These are phyloP conservation scores for Biscogniauxia marginata DNA, from an alignment of 2,329 filamentous ascomycete species.

Conservation along the genomic window DNA sequence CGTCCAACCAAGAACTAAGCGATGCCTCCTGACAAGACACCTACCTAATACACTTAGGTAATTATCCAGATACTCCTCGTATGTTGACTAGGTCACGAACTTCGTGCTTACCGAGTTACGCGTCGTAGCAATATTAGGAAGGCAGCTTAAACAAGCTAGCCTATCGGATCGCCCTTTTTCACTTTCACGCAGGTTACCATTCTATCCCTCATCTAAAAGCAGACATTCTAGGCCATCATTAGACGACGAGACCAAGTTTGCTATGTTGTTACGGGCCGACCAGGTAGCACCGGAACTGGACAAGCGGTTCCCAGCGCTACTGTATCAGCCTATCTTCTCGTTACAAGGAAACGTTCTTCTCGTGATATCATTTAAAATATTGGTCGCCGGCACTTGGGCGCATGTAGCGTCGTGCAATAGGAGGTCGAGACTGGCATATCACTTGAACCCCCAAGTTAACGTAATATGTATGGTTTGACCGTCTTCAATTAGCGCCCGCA, in stretches of 20 bases:
- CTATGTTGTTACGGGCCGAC: background rate
- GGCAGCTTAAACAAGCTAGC: slow-evolving; percentile 9
- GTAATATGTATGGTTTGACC: background rate
- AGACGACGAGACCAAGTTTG: background rate
- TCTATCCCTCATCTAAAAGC: background rate
- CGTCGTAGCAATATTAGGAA: slow-evolving; percentile 21
- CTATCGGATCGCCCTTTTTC: slow-evolving; percentile 1
- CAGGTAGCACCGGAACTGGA: background rate
- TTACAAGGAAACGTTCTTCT: background rate
- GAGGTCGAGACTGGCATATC: background rate
- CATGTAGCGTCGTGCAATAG: background rate
- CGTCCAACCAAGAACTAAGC: background rate
- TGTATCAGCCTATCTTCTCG: background rate
- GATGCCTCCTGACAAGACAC: background rate
- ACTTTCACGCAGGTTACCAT: background rate
- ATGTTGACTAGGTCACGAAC: slow-evolving; percentile 11
- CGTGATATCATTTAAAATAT: background rate
- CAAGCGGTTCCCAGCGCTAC: background rate
- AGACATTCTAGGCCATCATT: background rate
- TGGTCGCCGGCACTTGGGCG: background rate
- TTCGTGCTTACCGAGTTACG: slow-evolving; percentile 15
- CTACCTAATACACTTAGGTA: background rate
- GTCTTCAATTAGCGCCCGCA: background rate
- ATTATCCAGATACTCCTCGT: background rate
- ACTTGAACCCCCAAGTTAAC: background rate